Percentiles rank a stretch among this genome's conserved stretches.
Evolutionary conservation across 805 yeast species (phyloP).

Genomic region (Saccharomycopsis sp.): DNA sequence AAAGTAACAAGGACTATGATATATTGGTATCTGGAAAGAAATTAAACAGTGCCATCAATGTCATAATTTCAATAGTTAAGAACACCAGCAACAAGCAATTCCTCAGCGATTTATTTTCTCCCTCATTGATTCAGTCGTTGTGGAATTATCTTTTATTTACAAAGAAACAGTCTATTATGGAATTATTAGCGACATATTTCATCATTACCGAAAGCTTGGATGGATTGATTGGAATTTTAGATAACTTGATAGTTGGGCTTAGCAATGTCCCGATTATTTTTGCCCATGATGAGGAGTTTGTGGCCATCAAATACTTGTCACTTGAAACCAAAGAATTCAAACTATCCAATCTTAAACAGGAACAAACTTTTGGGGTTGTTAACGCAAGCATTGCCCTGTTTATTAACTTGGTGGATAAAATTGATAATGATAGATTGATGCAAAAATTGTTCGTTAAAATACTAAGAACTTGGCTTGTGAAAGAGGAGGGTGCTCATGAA

Average conservation of each 20-base stretch:
- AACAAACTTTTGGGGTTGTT: constrained; percentile 36
- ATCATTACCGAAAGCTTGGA: neutral
- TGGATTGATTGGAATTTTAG: constrained; percentile 4
- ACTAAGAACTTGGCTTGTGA: constrained; percentile 54
- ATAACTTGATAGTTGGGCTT: constrained; percentile 17
- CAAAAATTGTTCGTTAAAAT: constrained; percentile 42
- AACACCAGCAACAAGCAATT: constrained; percentile 32
- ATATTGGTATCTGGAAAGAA: constrained; percentile 39
- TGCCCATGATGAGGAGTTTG: neutral
- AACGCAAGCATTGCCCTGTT: constrained; percentile 38
- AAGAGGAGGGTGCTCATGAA: constrained; percentile 17
- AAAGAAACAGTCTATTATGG: constrained; percentile 23
- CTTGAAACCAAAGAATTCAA: constrained; percentile 9
- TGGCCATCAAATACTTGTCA: constrained; percentile 6
- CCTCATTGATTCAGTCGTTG: constrained; percentile 27
- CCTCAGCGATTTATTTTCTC: constrained; percentile 26
- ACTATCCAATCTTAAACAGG: constrained; percentile 16
- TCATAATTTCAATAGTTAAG: constrained; percentile 54
- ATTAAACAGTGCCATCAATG: constrained; percentile 58
- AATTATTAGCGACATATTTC: constrained; percentile 32
- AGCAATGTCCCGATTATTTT: constrained; percentile 14
- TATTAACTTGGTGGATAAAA: constrained; percentile 38
- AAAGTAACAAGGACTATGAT: constrained; percentile 24
- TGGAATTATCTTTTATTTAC: constrained; percentile 43
- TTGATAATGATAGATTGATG: constrained; percentile 40